Evolutionary conservation across 352 stramenopile species (phyloP).

Genomic region (Pythium periplocum): DNA sequence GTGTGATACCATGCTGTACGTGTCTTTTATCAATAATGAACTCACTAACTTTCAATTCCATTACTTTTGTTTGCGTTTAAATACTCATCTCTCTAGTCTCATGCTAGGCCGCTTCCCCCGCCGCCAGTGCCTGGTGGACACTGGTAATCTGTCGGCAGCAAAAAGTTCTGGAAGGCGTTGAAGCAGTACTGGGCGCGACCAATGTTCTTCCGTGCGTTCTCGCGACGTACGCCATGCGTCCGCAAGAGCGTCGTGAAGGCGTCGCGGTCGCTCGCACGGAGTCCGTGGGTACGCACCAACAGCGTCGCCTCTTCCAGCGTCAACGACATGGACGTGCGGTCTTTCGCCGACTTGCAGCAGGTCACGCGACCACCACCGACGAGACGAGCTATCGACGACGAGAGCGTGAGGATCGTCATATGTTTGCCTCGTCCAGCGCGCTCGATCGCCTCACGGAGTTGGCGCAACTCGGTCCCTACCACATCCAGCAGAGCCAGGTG

Average conservation of each 20-base stretch:
- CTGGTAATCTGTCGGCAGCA: conserved; percentile 72
- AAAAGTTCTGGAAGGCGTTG: conserved; percentile 75
- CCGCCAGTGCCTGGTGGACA: conserved; percentile 78
- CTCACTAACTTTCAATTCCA: too few relatives aligned
- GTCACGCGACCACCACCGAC: conserved; percentile 90
- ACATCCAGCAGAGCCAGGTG: conserved; percentile 5
- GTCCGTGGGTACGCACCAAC: conserved; percentile 47
- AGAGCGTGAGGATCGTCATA: conserved; percentile 78
- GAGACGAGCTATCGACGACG: conserved; percentile 56
- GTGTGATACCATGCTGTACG: too few relatives aligned
- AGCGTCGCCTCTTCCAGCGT: conserved; percentile 90
- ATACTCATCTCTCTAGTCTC: too few relatives aligned
- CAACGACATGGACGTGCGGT: conserved; percentile 96
- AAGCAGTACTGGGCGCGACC: conserved; percentile 83
- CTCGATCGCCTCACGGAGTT: conserved; percentile 14
- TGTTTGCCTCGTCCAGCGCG: conserved; percentile 54
- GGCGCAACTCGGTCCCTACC: conserved; percentile 1
- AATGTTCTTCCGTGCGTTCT: conserved; percentile 87
- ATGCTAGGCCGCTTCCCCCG: conserved; percentile 26
- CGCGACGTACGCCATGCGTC: conserved; percentile 69
- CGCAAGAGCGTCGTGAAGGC: conserved; percentile 61
- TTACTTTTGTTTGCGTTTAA: too few relatives aligned
- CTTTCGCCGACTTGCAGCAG: conserved; percentile 97
- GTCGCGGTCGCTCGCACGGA: conserved; percentile 44
- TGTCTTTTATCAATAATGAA: conserved; percentile 2